These are phyloP conservation scores for Mycosphaerella arachidis DNA, from an alignment of 2,329 filamentous ascomycete genomes.

Conservation along the genomic window DNA sequence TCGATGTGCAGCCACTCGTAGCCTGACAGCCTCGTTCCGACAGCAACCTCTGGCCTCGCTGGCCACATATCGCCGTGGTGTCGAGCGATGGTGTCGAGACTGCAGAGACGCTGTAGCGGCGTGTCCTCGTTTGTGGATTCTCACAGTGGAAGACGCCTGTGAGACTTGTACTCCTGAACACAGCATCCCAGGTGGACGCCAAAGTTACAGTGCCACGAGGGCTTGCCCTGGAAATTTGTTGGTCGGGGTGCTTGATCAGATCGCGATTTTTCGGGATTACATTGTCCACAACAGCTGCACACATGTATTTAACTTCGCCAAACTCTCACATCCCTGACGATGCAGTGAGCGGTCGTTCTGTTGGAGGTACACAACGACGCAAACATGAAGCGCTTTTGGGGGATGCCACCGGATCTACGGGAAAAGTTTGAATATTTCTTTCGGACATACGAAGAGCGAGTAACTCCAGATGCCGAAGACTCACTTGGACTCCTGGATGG, in stretches of 20 bases:
- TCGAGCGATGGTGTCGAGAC: no score
- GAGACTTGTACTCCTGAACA: background rate
- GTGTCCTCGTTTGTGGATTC: background rate
- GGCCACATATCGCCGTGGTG: no score
- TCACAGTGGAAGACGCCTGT: background rate
- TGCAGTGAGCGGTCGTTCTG: background rate
- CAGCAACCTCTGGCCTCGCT: no score
- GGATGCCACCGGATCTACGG: background rate
- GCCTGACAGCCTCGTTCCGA: no score
- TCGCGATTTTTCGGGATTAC: background rate
- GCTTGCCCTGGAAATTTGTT: background rate
- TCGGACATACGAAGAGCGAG: background rate
- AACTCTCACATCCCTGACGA: background rate
- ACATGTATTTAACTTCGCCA: background rate
- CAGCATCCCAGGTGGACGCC: background rate
- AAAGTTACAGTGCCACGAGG: background rate
- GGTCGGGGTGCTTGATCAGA: background rate
- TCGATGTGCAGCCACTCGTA: no score
- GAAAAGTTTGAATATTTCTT: background rate
- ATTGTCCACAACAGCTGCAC: background rate
- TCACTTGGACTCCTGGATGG: background rate
- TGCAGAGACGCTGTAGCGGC: no score
- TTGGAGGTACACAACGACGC: background rate
- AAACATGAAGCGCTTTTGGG: conserved; percentile 3
- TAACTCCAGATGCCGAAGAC: background rate